A percentile compares a stretch with the other conserved stretches of the same genome.
phyloP scores from a whole-genome alignment of 2,329 filamentous ascomycete species.

The Fusarium sp. region DNA sequence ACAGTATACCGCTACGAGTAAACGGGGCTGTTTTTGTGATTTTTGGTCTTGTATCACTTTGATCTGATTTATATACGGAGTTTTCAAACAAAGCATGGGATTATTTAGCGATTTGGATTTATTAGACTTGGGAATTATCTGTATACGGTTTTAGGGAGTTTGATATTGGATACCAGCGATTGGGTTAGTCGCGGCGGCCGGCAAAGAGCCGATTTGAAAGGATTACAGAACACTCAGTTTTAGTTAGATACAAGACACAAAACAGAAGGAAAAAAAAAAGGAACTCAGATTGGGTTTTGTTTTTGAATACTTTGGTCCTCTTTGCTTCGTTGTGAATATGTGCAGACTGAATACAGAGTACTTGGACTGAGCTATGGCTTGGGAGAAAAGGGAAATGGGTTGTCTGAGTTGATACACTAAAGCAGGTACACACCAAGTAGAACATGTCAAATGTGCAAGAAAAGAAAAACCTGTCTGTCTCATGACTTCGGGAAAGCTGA shows the following conservation, averaged over 20 bases:
- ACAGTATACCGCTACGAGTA: constrained; percentile 56
- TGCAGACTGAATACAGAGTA: background rate
- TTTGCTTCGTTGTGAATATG: background rate
- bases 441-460: background rate
- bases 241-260: constrained; percentile 37
- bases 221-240: constrained; percentile 30
- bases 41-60: constrained; percentile 39
- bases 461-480: constrained; percentile 9
- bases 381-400: background rate
- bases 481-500: constrained; percentile 22
- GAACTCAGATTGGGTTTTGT: constrained; percentile 29
- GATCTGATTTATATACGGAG: constrained; percentile 16
- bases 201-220: constrained; percentile 17
- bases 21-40: constrained; percentile 22
- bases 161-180: constrained; percentile 23
- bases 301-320: constrained; percentile 5
- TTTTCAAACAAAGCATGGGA: constrained; percentile 14
- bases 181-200: constrained; percentile 1
- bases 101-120: constrained; percentile 26
- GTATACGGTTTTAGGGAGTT: constrained; percentile 6
- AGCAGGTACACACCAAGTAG: constrained; percentile 25
- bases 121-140: constrained; percentile 18
- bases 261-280: constrained; percentile 25
- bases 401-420: constrained; percentile 6
- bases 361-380: background rate